Evolutionary conservation across 2,329 filamentous ascomycete genomes (phyloP).

Genomic region (Neofusicoccum cordaticola): DNA sequence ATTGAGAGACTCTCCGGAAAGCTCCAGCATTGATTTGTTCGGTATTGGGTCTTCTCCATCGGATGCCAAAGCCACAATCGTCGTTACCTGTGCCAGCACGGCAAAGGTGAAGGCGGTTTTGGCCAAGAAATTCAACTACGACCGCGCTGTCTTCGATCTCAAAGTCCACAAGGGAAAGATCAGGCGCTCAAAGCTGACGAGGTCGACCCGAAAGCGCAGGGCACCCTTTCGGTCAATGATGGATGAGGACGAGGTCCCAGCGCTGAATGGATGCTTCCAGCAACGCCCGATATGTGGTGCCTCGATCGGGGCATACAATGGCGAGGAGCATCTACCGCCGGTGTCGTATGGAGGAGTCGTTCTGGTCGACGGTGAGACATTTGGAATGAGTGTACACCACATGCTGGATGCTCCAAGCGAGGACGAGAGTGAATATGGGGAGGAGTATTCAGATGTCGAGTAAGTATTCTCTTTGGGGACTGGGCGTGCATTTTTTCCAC

Average conservation of each 20-base stretch:
- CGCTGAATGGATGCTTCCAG: conserved; percentile 74
- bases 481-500: neutral
- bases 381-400: conserved; percentile 95
- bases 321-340: conserved; percentile 74
- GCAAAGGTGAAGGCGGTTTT: conserved; percentile 69
- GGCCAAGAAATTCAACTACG: conserved; percentile 68
- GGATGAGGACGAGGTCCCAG: conserved; percentile 38
- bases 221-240: conserved; percentile 41
- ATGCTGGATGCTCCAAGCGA: conserved; percentile 73
- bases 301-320: conserved; percentile 87
- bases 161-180: conserved; percentile 71
- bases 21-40: conserved; percentile 74
- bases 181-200: conserved; percentile 56
- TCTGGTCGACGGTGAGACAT: conserved; percentile 76
- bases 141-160: conserved; percentile 61
- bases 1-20: conserved; percentile 71
- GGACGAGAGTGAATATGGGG: conserved; percentile 47
- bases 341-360: conserved; percentile 89
- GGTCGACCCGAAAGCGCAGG: conserved; percentile 27
- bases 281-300: conserved; percentile 77
- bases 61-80: conserved; percentile 67
- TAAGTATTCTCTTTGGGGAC: conserved; percentile 2
- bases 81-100: conserved; percentile 75
- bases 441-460: conserved; percentile 10
- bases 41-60: conserved; percentile 68